A percentile compares a stretch with the other conserved stretches of the same genome.
These are phyloP conservation scores for Stentor coeruleus DNA, from an alignment of 73 alveolate genomes.

Conservation along the genomic window DNA sequence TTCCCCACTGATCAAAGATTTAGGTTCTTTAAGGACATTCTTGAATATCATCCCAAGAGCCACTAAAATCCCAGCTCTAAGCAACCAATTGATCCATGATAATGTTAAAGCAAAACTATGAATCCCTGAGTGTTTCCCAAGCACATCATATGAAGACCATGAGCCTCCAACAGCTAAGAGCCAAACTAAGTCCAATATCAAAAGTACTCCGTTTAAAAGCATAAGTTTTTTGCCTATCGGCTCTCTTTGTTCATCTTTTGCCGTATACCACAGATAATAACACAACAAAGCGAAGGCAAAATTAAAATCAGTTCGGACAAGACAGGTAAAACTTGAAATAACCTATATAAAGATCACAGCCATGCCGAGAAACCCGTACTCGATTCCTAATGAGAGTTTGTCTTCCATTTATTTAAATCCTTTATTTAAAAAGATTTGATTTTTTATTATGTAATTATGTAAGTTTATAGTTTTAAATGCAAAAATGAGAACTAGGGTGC, in stretches of 20 bases:
- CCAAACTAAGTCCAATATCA: background rate
- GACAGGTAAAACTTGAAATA: background rate
- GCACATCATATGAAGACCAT: background rate
- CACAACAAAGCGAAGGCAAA: constrained; percentile 4
- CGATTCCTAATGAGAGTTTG: background rate
- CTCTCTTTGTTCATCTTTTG: background rate
- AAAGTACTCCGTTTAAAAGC: background rate
- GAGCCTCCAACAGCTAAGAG: background rate
- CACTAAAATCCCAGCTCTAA: background rate
- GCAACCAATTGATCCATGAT: background rate
- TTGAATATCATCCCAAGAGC: background rate
- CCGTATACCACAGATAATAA: background rate
- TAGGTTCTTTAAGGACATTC: background rate
- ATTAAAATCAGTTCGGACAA: constrained; percentile 7
- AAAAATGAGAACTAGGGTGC: too few species aligned
- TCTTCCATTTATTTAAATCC: constrained; percentile 16
- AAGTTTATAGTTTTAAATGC: too few species aligned
- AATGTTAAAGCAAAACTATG: background rate
- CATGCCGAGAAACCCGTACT: background rate
- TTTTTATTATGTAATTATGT: too few species aligned
- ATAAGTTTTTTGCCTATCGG: background rate
- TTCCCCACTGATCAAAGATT: constrained; percentile 7
- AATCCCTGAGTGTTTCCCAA: background rate
- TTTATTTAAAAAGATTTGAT: too few species aligned
- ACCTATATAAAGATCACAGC: background rate